Evolutionary conservation across 1,139 yeast species (phyloP), one percentile per base, ranked within the genome.

Genomic region (Yamadazyma trypodendri): DNA sequence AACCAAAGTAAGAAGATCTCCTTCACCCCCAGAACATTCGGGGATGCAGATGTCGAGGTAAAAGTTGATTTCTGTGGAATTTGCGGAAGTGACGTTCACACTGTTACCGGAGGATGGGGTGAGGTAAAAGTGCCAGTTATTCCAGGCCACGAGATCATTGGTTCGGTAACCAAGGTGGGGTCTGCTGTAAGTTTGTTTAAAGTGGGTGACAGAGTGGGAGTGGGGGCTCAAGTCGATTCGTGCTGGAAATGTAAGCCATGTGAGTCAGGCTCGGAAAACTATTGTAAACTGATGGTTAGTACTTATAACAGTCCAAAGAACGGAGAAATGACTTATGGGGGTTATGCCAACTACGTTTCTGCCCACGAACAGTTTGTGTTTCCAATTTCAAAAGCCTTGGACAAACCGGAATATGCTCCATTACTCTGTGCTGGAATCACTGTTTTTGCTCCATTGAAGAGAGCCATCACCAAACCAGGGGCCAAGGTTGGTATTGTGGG

Each of bases 371-470:
- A 67, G 36, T 77, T 75, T 50, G 77, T 65, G 8, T 71, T 78
- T 55, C 65, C 66, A n/a, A 66, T 79, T 40, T 84, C 85, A 29
- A 77, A 76, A 16, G 57, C 45, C 24, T 54, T 78, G 43, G 61
- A 61, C 16, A 58, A 69, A 29, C 68, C 63, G 39, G 60, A 61
- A 40, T 82, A 75, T 28, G 84, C 83, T n/a, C 84, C 84, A 15
- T 62, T 79, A 55, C 60, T 80, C 59, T 80, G 85, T 60, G 84
- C 80, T 29, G 85, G 85, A 40, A 63, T 78, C 50, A 79, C 85
- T 15, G 77, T 72, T 4, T 79, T 61, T 60, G 66, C 79, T n/a
- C 85, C 85, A 25, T 54, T 79, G 42, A 61, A 58, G 37, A 56
- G 68, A 52, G 55, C 58, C 42, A 49, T 61, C 23, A 48, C 56